phyloP scores from a whole-genome alignment of 2,329 filamentous ascomycete species.

The Fusarium bactridioides region DNA sequence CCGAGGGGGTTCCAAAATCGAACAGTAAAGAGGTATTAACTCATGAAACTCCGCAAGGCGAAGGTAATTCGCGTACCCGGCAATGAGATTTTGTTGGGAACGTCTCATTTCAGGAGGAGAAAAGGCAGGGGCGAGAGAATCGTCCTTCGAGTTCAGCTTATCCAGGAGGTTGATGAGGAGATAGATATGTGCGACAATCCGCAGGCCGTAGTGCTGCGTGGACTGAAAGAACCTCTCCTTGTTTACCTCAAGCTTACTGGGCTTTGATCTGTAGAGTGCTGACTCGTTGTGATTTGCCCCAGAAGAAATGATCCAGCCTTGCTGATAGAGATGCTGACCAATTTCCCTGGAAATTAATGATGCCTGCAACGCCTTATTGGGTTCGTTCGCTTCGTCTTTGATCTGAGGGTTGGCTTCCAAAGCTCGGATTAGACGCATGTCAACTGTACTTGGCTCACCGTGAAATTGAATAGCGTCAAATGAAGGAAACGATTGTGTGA shows the following conservation, averaged over 20 bases:
- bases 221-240: slow-evolving; percentile 60
- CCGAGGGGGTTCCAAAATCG: slow-evolving; percentile 72
- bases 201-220: slow-evolving; percentile 69
- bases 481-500: slow-evolving; percentile 66
- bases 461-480: slow-evolving; percentile 72
- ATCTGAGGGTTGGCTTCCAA: slow-evolving; percentile 66
- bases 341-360: slow-evolving; percentile 74
- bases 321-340: slow-evolving; percentile 64
- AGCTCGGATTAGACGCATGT: slow-evolving; percentile 66
- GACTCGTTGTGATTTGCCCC: slow-evolving; percentile 38
- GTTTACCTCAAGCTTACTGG: slow-evolving; percentile 46
- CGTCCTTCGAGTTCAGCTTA: slow-evolving; percentile 53
- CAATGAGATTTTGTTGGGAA: slow-evolving; percentile 77
- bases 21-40: slow-evolving; percentile 87
- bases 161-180: slow-evolving; percentile 73
- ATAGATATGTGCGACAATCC: slow-evolving; percentile 72
- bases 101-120: slow-evolving; percentile 45
- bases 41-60: slow-evolving; percentile 76
- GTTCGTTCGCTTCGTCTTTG: slow-evolving; percentile 65
- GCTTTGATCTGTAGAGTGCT: slow-evolving; percentile 38
- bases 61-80: slow-evolving; percentile 82
- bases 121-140: slow-evolving; percentile 11
- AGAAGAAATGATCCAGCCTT: slow-evolving; percentile 55
- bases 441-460: slow-evolving; percentile 61
- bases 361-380: slow-evolving; percentile 79